Evolutionary conservation across 1,284 basidiomycete genomes (phyloP), one percentile per base, ranked within the genome.

Genomic region (Irpex sp.): DNA sequence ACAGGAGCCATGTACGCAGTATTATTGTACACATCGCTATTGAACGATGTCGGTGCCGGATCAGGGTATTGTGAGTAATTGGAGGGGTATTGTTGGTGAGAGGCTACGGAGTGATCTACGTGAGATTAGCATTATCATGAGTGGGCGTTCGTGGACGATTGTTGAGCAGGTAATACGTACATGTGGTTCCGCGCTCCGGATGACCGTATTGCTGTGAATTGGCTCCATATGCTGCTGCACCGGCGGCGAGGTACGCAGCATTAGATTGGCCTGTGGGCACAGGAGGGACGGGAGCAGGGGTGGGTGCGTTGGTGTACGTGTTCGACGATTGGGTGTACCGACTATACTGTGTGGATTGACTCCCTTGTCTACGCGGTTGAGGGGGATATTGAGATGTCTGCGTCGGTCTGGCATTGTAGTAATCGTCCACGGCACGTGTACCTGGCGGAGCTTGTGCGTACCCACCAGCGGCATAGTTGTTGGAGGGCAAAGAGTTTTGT

Each of bases 361-460:
- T 84, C 14, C 64, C 73, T 63, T 80, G 81, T 58, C 80, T 74
- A 42, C 71, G 73, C 5, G 79, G 72, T 56, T 68, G 71, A 12
- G 77, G 75, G 53, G 80, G 80, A 57, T 74, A 75, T 36, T 78
- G 77, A 54, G 77, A 78, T 16, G 19, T 23, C 49, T 39, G 81
- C 3, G 74, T 61, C 16, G 71, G 64, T 45, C 78, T 68, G 10
- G 75, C 67, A 57, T 78, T 78, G 68, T 90, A 88, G 66, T 90
- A 91, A 37, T 88, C 87, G 66, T 92, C 90, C 4, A 91, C 79
- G 5, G 90, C 83, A 47, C 88, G 82, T 53, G 82, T 80, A 2
- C 90, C 90, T 18, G 77, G 73, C 2, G 84, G 73, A 21, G 80
- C 87, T 63, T 82, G 86, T 1, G 82, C 77, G 69, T 92, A 91